Conservation (phyloP, 176 grass and related monocot species). For the Alopecurus myosuroides region DNA sequence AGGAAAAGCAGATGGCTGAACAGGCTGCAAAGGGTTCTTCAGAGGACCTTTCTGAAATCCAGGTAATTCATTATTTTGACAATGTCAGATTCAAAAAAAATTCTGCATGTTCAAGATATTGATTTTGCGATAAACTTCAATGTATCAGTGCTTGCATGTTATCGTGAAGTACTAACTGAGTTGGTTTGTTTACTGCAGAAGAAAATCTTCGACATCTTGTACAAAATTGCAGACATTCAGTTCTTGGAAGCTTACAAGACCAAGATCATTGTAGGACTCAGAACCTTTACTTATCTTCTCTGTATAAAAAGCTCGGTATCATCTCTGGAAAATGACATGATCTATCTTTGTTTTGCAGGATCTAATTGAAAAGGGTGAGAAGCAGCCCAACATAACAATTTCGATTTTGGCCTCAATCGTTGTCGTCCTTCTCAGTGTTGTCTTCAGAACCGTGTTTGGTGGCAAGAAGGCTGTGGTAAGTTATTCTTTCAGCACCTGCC, state of each 20-base stretch:
- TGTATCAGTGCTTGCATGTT: neutral
- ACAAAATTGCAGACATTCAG: slow-evolving; percentile 72
- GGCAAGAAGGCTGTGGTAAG: slow-evolving; percentile 69
- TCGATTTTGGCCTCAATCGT: slow-evolving; percentile 58
- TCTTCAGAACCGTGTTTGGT: slow-evolving; percentile 66
- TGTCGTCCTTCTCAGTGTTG: slow-evolving; percentile 47
- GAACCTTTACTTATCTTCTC: neutral
- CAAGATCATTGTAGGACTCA: slow-evolving; percentile 73
- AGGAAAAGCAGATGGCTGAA: slow-evolving; percentile 90
- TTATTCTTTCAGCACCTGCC: neutral
- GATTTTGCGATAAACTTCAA: neutral
- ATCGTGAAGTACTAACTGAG: slow-evolving; percentile 20
- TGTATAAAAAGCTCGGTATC: neutral
- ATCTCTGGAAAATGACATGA: slow-evolving; percentile 9
- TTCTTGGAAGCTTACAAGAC: slow-evolving; percentile 86
- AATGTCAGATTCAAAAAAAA: neutral
- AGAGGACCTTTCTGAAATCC: slow-evolving; percentile 63
- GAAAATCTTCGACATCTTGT: slow-evolving; percentile 74
- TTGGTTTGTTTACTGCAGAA: slow-evolving; percentile 53
- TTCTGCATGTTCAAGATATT: neutral
- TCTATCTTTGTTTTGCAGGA: slow-evolving; percentile 37
- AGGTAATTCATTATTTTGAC: slow-evolving; percentile 42
- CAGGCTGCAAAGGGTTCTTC: slow-evolving; percentile 32
- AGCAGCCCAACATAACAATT: slow-evolving; percentile 80
- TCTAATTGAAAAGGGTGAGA: slow-evolving; percentile 91